A percentile compares a stretch with the other conserved stretches of the same genome.
These are phyloP conservation scores for Aspergillus vadensis DNA, from an alignment of 2,329 filamentous ascomycete genomes.

Conservation along the genomic window DNA sequence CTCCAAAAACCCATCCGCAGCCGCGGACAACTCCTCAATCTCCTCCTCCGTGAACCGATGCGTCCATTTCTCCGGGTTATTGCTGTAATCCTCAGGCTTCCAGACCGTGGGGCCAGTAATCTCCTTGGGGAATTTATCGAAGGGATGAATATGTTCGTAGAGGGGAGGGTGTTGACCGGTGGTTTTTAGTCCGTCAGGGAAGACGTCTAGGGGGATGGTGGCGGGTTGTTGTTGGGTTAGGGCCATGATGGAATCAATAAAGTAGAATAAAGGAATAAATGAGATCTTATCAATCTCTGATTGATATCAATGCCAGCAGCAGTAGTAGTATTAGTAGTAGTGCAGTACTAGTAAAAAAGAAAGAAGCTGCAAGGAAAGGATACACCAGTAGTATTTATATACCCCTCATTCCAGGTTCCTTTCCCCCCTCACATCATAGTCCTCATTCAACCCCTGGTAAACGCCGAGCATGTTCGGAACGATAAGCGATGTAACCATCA, in stretches of 20 bases:
- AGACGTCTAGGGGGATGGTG: conserved; percentile 50
- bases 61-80: conserved; percentile 69
- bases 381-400: not conserved
- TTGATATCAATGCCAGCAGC: not conserved
- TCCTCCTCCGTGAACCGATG: conserved; percentile 69
- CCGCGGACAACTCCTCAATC: conserved; percentile 64
- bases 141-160: conserved; percentile 65
- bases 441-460: not conserved
- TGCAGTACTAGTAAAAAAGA: not conserved
- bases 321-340: not conserved
- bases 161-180: conserved; percentile 73
- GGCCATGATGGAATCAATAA: conserved; percentile 18
- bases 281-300: not conserved
- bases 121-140: conserved; percentile 68
- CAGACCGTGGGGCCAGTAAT: conserved; percentile 74
- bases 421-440: not conserved
- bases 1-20: conserved; percentile 69
- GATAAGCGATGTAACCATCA: conserved; percentile 1
- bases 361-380: not conserved
- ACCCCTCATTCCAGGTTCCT: not conserved
- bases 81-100: conserved; percentile 65
- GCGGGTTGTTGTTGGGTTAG: conserved; percentile 44
- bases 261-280: not conserved
- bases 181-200: conserved; percentile 67
- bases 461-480: not conserved